Percentiles rank a stretch among this genome's conserved stretches.
These are phyloP conservation scores for Cercospora beticola DNA, from an alignment of 2,329 filamentous ascomycete species.

Conservation along the genomic window DNA sequence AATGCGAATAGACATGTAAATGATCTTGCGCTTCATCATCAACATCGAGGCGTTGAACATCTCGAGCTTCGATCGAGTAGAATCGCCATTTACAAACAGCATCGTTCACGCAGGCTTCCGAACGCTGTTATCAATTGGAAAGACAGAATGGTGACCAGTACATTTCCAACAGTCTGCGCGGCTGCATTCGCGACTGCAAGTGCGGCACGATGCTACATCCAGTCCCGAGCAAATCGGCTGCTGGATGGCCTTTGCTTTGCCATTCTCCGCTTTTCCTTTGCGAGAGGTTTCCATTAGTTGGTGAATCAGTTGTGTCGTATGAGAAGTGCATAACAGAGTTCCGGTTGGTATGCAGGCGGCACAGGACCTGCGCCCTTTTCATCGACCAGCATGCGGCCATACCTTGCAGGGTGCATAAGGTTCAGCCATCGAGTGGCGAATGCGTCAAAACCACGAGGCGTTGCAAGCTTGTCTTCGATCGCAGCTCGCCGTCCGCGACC, in stretches of 20 bases:
- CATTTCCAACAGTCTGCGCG: neutral
- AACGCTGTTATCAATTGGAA: neutral
- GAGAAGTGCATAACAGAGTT: neutral
- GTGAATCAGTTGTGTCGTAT: neutral
- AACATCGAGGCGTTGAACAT: neutral
- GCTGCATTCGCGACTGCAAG: neutral
- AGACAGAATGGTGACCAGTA: neutral
- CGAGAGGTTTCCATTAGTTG: neutral
- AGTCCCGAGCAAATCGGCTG: neutral
- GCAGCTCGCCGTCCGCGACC: constrained; percentile 8
- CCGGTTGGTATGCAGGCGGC: neutral
- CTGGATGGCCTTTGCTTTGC: neutral
- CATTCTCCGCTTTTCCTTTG: neutral
- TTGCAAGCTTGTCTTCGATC: constrained; percentile 6
- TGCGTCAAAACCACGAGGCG: constrained; percentile 19
- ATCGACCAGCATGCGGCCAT: constrained; percentile 1
- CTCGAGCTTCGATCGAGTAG: neutral
- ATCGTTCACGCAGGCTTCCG: neutral
- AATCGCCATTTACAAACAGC: neutral
- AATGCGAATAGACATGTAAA: neutral
- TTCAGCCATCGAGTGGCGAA: constrained; percentile 10
- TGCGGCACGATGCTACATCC: neutral
- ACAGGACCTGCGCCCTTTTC: constrained; percentile 7
- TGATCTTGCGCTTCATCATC: neutral
- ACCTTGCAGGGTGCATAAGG: neutral